Evolutionary conservation across 225 moss, liverwort and hornwort genomes (phyloP).

Genomic region (Takakia lepidozioides): DNA sequence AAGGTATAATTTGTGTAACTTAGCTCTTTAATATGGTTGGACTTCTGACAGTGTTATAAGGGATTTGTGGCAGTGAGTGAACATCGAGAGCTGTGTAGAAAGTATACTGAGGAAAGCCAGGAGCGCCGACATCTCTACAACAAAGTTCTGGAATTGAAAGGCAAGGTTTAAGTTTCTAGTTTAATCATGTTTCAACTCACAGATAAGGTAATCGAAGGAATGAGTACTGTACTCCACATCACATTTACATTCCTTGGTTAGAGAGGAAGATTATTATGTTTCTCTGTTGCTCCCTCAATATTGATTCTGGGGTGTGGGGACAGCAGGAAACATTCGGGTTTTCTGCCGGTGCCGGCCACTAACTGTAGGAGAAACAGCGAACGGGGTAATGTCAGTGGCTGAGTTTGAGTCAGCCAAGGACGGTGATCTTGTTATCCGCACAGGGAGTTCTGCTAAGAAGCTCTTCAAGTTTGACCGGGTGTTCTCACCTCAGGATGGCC

Average conservation of each 20-base stretch:
- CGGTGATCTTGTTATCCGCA: conserved; percentile 70
- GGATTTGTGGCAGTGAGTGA: conserved; percentile 50
- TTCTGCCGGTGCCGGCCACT: conserved; percentile 90
- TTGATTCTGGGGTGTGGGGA: neutral
- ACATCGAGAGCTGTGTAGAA: conserved; percentile 55
- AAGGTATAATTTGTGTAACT: too few relatives aligned
- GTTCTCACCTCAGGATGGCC: conserved; percentile 83
- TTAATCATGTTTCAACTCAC: too few relatives aligned
- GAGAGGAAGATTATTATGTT: too few relatives aligned
- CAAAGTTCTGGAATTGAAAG: conserved; percentile 93
- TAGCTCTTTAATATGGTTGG: too few relatives aligned
- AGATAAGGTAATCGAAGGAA: too few relatives aligned
- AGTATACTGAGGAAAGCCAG: conserved; percentile 64
- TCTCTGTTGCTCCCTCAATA: too few relatives aligned
- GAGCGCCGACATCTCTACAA: conserved; percentile 86
- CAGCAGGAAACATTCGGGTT: conserved; percentile 86
- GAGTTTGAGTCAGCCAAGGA: conserved; percentile 77
- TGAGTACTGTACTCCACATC: too few relatives aligned
- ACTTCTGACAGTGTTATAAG: neutral
- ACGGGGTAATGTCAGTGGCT: conserved; percentile 41
- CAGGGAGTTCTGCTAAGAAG: conserved; percentile 68
- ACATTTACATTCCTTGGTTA: too few relatives aligned
- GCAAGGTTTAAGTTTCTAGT: conserved; percentile 12
- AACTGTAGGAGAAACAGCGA: conserved; percentile 40
- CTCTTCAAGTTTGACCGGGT: conserved; percentile 92